Base-by-base conservation (phyloP, 441 rosid species). In the Flueggea neowawraea region DNA sequence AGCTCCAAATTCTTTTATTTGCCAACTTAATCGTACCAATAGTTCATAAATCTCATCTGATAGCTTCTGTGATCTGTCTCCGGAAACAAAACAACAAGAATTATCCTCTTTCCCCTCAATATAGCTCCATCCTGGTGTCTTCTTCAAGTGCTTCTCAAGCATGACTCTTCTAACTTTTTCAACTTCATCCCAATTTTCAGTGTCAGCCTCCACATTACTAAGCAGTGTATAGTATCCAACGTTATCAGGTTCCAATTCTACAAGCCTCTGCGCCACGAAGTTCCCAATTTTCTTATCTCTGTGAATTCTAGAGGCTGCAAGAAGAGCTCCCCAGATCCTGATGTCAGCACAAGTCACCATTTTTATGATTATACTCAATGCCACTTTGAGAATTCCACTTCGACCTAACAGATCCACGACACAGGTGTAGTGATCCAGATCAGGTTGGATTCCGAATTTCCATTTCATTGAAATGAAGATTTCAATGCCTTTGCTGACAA, bases 321-420 rank as follows among this genome's bases (percentile, higher is more conserved):
- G 52, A 14, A 61, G 71, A 17, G 71, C 56, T 1, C 62, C 66
- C 66, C 71, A 68, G 4, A 61, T 68, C 45, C 62, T 55, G 11
- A 55, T 13, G 28, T 68, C 71, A 10, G 62, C 31, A 49, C 22
- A 31, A 68, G 33, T 16, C 52, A 13, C 45, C 71, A 48, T 33
- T 16, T 44, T 68, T 39, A 60, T 5, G 36, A 55, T 61, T 32
- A 68, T 47, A 11, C 51, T n/a, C 32, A 60, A 22, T 55, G 66
- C 62, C 53, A 61, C 72, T 43, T 49, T 61, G 28, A 68, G 31
- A 51, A 50, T 55, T 14, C 71, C 66, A 17, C 44, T 10, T 48
- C 71, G 62, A 49, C 66, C 66, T 12, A 61, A 39, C 11, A 68
- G 71, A 57, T 68, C 71, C 52, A 68, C 66, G 61, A 68, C 13